These are phyloP conservation scores for Pyricularia sp. DNA, from an alignment of 2,329 filamentous ascomycete species.

Conservation along the genomic window DNA sequence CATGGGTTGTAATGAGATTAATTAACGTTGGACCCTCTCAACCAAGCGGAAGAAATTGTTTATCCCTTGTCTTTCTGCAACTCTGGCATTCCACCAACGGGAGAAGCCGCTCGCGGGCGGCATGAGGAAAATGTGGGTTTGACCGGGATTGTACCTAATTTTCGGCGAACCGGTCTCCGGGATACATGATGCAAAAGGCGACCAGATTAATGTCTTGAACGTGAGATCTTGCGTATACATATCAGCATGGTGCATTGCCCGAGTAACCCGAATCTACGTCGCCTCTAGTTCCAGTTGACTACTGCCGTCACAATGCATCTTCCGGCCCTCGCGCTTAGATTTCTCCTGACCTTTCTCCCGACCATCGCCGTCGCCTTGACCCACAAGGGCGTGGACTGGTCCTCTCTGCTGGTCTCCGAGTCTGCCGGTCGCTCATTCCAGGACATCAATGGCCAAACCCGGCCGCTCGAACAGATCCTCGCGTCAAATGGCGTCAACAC, in stretches of 20 bases:
- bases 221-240: background rate
- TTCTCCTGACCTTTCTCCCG: background rate
- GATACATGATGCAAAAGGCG: background rate
- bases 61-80: background rate
- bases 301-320: background rate
- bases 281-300: background rate
- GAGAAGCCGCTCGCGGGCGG: background rate
- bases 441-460: conserved; percentile 30
- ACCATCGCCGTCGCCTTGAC: conserved; percentile 21
- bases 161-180: background rate
- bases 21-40: background rate
- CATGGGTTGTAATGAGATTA: background rate
- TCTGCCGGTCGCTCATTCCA: conserved; percentile 47
- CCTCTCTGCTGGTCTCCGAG: conserved; percentile 52
- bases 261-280: background rate
- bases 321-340: background rate
- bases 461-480: conserved; percentile 49
- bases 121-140: background rate
- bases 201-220: background rate
- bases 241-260: background rate
- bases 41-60: background rate
- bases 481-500: conserved; percentile 51
- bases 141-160: background rate
- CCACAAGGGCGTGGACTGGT: conserved; percentile 59
- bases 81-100: background rate